A percentile compares a stretch with the other conserved stretches of the same genome.
Evolutionary conservation across 306 rosid species (phyloP).

Genomic region (Alnus rubra): DNA sequence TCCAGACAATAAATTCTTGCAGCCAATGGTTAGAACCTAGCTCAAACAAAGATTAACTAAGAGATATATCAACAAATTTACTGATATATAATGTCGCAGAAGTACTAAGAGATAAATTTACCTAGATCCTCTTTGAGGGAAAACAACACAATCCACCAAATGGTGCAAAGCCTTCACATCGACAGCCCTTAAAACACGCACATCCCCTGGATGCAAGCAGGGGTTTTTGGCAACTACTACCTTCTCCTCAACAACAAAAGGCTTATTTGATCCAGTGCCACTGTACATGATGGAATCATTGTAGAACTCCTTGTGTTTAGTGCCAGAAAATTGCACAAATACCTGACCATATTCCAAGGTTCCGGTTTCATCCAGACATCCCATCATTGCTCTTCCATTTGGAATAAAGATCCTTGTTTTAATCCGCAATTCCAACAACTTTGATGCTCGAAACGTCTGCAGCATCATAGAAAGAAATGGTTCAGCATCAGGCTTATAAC

Average conservation of each 20-base stretch:
- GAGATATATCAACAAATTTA: neutral
- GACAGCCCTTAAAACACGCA: constrained; percentile 74
- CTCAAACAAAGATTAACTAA: neutral
- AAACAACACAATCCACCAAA: constrained; percentile 83
- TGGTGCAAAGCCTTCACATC: constrained; percentile 65
- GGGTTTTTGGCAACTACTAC: constrained; percentile 84
- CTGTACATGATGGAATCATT: constrained; percentile 12
- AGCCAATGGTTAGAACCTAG: neutral
- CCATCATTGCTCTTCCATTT: constrained; percentile 89
- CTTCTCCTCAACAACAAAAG: constrained; percentile 20
- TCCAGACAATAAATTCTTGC: neutral
- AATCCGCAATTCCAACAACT: constrained; percentile 60
- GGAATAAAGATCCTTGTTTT: constrained; percentile 70
- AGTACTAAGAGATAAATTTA: constrained; percentile 26
- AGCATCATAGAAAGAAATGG: constrained; percentile 91
- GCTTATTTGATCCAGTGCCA: constrained; percentile 13
- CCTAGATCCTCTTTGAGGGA: constrained; percentile 79
- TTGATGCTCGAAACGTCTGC: constrained; percentile 72
- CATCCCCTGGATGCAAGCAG: constrained; percentile 81
- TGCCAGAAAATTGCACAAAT: constrained; percentile 58
- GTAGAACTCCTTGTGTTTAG: constrained; percentile 25
- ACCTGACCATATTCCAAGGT: constrained; percentile 80
- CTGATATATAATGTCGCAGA: neutral
- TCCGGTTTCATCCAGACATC: constrained; percentile 84
- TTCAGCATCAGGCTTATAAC: constrained; percentile 70